Evolutionary conservation across 345 rosid species (phyloP).

Genomic region (Aquilaria malaccensis): DNA sequence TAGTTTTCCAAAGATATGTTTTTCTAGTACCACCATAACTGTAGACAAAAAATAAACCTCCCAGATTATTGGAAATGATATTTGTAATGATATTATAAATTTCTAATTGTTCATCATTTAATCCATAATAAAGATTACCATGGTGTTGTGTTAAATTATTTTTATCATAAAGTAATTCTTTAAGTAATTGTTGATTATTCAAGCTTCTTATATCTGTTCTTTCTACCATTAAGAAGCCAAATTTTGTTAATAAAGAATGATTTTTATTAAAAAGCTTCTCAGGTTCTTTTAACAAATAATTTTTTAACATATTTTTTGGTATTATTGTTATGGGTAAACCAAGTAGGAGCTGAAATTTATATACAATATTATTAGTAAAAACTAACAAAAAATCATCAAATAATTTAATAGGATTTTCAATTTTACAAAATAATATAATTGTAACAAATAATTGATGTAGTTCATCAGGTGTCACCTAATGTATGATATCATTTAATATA

Average conservation of each 20-base stretch:
- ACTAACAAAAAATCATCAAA: background rate
- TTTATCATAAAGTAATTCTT: background rate
- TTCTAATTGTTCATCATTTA: background rate
- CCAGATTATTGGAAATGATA: background rate
- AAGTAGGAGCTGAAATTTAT: background rate
- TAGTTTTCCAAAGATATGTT: background rate
- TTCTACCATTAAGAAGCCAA: no score
- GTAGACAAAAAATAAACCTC: background rate
- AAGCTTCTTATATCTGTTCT: no score
- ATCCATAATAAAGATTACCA: background rate
- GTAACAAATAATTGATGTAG: background rate
- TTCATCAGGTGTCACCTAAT: background rate
- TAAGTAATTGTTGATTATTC: no score
- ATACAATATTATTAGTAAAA: background rate
- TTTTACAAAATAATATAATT: background rate
- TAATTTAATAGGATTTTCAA: background rate
- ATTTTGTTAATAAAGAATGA: background rate
- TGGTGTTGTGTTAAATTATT: background rate
- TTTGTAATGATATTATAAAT: background rate
- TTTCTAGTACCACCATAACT: background rate
- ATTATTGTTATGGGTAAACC: no score
- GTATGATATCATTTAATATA: background rate
- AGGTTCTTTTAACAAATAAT: background rate
- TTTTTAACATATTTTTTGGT: background rate
- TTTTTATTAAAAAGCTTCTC: background rate